Conservation (phyloP, 805 yeast species). For the Candida vartiovaarae region DNA sequence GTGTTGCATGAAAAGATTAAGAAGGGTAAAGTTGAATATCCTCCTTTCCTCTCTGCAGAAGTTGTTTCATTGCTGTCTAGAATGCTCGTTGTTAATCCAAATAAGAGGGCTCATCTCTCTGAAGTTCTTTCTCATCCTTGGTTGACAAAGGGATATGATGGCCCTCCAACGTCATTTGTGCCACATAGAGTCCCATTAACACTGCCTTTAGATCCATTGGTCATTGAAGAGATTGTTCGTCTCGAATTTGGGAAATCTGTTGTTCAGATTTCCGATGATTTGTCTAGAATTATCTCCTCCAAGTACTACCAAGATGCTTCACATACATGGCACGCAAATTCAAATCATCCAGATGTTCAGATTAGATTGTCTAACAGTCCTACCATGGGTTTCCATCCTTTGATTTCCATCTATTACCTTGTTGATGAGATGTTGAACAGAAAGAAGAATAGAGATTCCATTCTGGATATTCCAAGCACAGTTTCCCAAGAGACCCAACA, state of each 20-base stretch:
- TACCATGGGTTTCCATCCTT: conserved; percentile 80
- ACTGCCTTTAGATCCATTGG: conserved; percentile 58
- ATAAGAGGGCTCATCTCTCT: conserved; percentile 65
- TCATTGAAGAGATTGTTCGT: conserved; percentile 67
- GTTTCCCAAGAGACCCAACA: conserved; percentile 11
- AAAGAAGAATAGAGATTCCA: conserved; percentile 49
- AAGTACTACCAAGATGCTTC: conserved; percentile 58
- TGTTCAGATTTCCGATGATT: conserved; percentile 46
- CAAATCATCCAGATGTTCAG: conserved; percentile 6
- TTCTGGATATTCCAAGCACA: conserved; percentile 20
- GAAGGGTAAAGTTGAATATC: conserved; percentile 87
- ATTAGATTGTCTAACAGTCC: conserved; percentile 37
- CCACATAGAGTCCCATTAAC: conserved; percentile 74
- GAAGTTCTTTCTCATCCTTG: conserved; percentile 89
- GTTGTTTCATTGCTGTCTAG: conserved; percentile 74
- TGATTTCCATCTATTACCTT: conserved; percentile 77
- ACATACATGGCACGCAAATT: conserved; percentile 46
- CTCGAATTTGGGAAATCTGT: conserved; percentile 70
- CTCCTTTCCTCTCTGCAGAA: conserved; percentile 69
- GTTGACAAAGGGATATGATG: conserved; percentile 87
- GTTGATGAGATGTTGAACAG: conserved; percentile 80
- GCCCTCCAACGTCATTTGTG: conserved; percentile 58
- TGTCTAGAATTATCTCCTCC: conserved; percentile 53
- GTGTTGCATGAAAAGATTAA: conserved; percentile 91
- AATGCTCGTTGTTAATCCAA: conserved; percentile 90